Conservation (phyloP, 2,329 filamentous ascomycete species). For the Colletotrichum chlorophyti region DNA sequence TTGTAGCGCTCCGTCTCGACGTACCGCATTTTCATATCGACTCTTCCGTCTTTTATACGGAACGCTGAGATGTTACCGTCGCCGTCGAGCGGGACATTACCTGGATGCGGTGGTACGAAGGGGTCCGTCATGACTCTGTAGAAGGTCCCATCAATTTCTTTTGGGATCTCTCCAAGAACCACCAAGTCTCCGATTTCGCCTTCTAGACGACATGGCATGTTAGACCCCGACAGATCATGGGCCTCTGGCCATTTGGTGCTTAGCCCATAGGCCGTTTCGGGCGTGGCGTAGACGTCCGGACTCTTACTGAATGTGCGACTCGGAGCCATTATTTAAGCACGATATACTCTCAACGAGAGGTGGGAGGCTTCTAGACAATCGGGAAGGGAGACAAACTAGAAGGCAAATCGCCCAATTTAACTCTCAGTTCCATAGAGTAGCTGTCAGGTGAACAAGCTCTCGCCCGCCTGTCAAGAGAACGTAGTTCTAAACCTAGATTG, state of each 20-base stretch:
- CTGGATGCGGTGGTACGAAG: conserved; percentile 38
- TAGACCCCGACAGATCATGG: neutral
- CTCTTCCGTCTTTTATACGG: conserved; percentile 39
- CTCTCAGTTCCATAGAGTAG: too few relatives aligned
- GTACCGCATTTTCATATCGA: conserved; percentile 43
- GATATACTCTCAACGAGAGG: too few relatives aligned
- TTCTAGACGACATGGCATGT: conserved; percentile 17
- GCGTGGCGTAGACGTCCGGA: neutral
- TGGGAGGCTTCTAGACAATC: too few relatives aligned
- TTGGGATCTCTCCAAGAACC: conserved; percentile 31
- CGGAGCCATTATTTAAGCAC: neutral
- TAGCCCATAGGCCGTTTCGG: neutral
- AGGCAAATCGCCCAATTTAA: neutral
- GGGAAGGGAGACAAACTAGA: neutral
- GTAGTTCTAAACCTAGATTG: neutral
- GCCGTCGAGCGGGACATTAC: conserved; percentile 46
- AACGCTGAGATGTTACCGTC: conserved; percentile 48
- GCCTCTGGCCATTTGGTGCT: neutral
- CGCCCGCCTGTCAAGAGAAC: neutral
- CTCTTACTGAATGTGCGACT: neutral
- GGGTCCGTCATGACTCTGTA: conserved; percentile 50
- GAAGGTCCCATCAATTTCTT: conserved; percentile 34
- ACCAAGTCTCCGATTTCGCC: conserved; percentile 25
- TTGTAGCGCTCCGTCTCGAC: conserved; percentile 48
- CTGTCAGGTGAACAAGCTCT: too few relatives aligned